These are phyloP conservation scores for Crithidia brevicula DNA, from an alignment of 208 protist genomes.

Conservation along the genomic window DNA sequence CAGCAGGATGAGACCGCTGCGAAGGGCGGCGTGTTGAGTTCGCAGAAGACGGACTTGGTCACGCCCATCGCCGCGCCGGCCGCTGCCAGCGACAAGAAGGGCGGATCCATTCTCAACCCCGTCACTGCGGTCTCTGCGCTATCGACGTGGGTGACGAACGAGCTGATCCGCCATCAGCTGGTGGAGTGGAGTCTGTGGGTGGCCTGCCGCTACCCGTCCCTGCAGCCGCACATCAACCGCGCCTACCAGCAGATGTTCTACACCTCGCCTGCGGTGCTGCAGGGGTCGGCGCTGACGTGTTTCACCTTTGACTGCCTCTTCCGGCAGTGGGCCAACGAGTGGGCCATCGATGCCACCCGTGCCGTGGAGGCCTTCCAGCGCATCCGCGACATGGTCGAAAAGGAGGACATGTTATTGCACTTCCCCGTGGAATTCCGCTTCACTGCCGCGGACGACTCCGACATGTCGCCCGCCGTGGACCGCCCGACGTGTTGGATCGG, in stretches of 20 bases:
- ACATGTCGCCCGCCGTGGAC: slow-evolving; percentile 62
- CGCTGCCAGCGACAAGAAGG: neutral
- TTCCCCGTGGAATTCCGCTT: slow-evolving; percentile 91
- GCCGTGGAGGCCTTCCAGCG: slow-evolving; percentile 50
- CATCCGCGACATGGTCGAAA: slow-evolving; percentile 59
- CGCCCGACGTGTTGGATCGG: slow-evolving; percentile 83
- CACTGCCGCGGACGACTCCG: slow-evolving; percentile 49
- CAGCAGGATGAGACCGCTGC: neutral
- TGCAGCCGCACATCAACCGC: slow-evolving; percentile 72
- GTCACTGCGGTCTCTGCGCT: slow-evolving; percentile 3
- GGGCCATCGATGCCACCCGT: slow-evolving; percentile 58
- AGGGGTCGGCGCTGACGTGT: slow-evolving; percentile 58
- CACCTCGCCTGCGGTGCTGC: slow-evolving; percentile 37
- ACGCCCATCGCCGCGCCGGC: neutral
- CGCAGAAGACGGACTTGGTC: slow-evolving; percentile 11
- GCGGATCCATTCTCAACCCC: neutral
- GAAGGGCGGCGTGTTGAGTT: neutral
- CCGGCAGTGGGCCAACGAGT: slow-evolving; percentile 83
- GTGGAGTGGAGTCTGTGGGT: slow-evolving; percentile 57
- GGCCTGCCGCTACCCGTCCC: slow-evolving; percentile 41
- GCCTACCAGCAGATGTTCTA: slow-evolving; percentile 55
- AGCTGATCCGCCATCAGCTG: slow-evolving; percentile 62
- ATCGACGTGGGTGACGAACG: slow-evolving; percentile 29
- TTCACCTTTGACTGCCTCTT: slow-evolving; percentile 89
- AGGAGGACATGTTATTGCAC: slow-evolving; percentile 60